Evolutionary conservation across 2,329 filamentous ascomycete genomes (phyloP), one percentile per base, ranked within the genome.

Genomic region (Xylariaceae sp.): DNA sequence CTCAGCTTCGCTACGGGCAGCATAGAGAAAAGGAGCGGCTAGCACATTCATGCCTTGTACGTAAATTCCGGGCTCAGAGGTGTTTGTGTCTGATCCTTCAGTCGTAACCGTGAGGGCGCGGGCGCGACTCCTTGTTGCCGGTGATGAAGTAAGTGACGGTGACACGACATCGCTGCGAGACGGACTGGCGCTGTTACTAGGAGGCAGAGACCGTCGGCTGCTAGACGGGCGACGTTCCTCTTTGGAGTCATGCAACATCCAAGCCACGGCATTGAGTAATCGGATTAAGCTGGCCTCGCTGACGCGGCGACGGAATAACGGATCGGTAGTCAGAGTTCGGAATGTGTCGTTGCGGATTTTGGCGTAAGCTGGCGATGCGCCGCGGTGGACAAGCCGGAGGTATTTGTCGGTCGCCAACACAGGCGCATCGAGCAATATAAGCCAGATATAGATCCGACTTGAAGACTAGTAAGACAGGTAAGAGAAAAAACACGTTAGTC

Each of bases 281-380:
- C 94, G 89, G 62, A 96, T 97, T 48, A 99, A 78, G 73, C 90
- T 96, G 62, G 95, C 95, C 75, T 99, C 94, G 59, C 91, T 96
- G 61, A 99, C 94, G 59, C 93, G 88, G 37, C 94, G 87, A 62
- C 94, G 90, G 79, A 97, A 99, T 42, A 99, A 84, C n/a, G 93
- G 92, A 70, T 99, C 94, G 55, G 93, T 97, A 37, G 94, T 94
- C 57, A 99, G 81, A 0, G 94, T 99, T 68, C 94, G 90, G 74
- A 97, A 97, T 47, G 94, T 97, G 74, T 99, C 94, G 75, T 99
- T 97, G 73, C 92, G 90, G 72, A 99, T 99, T 77, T 99, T 99
- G 69, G 90, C 86, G 77, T 99, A 96, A 51, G 92, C 92, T 0
- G 93, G 92, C 2, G 93, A 97, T 23, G 93, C 89, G 63, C 94